Evolutionary conservation across 2,329 filamentous ascomycete species (phyloP).

Genomic region (Coleophoma cylindrospora): DNA sequence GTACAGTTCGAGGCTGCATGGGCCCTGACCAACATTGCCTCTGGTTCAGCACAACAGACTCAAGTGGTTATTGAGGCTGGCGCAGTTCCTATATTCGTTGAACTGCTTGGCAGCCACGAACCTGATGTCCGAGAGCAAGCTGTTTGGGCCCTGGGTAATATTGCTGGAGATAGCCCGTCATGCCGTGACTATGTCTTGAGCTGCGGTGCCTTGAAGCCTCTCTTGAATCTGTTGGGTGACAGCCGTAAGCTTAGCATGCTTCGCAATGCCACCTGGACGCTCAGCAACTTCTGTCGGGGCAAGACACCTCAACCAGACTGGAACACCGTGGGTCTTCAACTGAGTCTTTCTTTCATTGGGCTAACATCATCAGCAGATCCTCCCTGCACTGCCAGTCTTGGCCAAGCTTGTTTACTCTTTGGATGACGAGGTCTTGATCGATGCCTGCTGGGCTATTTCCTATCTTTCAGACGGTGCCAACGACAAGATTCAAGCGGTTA

Average conservation of each 20-base stretch:
- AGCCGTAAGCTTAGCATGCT: slow-evolving; percentile 99
- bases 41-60: slow-evolving; percentile 92
- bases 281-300: slow-evolving; percentile 99
- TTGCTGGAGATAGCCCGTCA: slow-evolving; percentile 94
- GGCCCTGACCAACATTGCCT: slow-evolving; percentile 99
- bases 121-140: slow-evolving; percentile 97
- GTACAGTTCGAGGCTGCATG: slow-evolving; percentile 99
- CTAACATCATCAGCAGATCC: slow-evolving; percentile 58
- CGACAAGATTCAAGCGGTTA: slow-evolving; percentile 98
- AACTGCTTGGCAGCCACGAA: slow-evolving; percentile 91
- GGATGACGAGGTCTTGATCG: slow-evolving; percentile 96
- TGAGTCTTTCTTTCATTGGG: slow-evolving; percentile 11
- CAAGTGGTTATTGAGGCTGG: slow-evolving; percentile 98
- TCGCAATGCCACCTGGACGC: slow-evolving; percentile 95
- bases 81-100: slow-evolving; percentile 96
- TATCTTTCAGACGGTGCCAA: slow-evolving; percentile 98
- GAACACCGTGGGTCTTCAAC: slow-evolving; percentile 68
- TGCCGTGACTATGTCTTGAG: slow-evolving; percentile 96
- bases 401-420: slow-evolving; percentile 97
- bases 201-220: slow-evolving; percentile 84
- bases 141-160: slow-evolving; percentile 97
- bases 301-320: slow-evolving; percentile 99
- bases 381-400: slow-evolving; percentile 88
- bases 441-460: slow-evolving; percentile 99
- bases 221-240: slow-evolving; percentile 86